Evolutionary conservation across 441 rosid species (phyloP).

Genomic region (Adansonia gregorii): DNA sequence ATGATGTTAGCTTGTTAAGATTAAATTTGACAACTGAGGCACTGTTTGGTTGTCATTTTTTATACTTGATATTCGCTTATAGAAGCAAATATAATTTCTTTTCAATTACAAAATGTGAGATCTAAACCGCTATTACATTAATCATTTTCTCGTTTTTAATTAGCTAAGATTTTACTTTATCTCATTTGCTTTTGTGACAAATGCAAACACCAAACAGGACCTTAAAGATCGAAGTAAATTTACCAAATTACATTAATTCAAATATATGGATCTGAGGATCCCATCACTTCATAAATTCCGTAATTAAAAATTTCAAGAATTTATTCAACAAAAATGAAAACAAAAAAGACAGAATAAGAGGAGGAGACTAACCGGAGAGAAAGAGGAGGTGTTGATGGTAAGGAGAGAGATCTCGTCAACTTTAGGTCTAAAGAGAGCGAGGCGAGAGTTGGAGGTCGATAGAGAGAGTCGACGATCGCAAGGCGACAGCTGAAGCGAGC

Average conservation of each 20-base stretch:
- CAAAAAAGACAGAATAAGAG: neutral
- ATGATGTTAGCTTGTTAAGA: neutral
- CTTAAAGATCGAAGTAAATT: constrained; percentile 12
- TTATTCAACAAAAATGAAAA: neutral
- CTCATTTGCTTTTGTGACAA: neutral
- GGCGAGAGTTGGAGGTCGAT: constrained; percentile 52
- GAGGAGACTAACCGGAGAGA: constrained; percentile 61
- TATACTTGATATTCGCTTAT: neutral
- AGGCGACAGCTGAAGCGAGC: constrained; percentile 64
- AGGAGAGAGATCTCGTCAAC: constrained; percentile 97
- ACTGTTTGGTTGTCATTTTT: neutral
- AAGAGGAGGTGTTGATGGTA: constrained; percentile 72
- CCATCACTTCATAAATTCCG: neutral
- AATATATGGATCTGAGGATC: neutral
- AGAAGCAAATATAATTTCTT: neutral
- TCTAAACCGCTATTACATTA: neutral
- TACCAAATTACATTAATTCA: constrained; percentile 2
- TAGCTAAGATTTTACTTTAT: neutral
- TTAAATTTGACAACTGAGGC: neutral
- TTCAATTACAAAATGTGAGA: constrained; percentile 1
- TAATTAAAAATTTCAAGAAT: neutral
- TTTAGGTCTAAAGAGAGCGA: constrained; percentile 86
- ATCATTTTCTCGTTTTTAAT: neutral
- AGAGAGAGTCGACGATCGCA: constrained; percentile 77
- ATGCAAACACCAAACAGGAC: neutral